Conservation (phyloP, 129 eudicot genomes). For the Artemisia tridentata region DNA sequence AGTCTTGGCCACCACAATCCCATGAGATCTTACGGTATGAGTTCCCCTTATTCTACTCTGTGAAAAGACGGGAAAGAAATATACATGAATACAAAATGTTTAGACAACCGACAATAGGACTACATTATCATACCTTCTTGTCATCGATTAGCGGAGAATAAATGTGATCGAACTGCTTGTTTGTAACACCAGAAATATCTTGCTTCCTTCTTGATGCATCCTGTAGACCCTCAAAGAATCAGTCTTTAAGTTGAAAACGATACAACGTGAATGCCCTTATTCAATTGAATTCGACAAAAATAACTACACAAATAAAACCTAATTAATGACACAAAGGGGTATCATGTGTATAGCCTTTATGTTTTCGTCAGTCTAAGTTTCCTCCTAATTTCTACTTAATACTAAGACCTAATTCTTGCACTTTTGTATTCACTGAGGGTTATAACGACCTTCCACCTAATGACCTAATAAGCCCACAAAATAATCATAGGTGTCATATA, state of each 20-base stretch:
- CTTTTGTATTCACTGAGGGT: not conserved
- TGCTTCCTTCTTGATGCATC: conserved; percentile 32
- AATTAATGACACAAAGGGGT: not conserved
- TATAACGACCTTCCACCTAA: not conserved
- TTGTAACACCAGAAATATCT: conserved; percentile 25
- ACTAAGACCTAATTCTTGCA: not conserved
- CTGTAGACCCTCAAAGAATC: conserved; percentile 26
- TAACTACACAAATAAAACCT: not conserved
- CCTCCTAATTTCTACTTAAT: too few relatives aligned
- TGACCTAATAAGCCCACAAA: conserved; percentile 8
- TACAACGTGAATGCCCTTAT: conserved; percentile 2
- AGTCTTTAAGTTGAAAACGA: conserved; percentile 3
- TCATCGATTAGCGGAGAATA: conserved; percentile 38
- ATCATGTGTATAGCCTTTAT: not conserved
- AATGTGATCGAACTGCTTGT: conserved; percentile 19
- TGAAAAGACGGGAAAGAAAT: conserved; percentile 1
- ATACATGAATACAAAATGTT: not conserved
- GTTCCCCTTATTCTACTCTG: conserved; percentile 47
- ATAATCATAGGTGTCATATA: not conserved
- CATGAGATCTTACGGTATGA: conserved; percentile 70
- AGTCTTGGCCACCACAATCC: conserved; percentile 55
- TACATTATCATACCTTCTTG: conserved; percentile 21
- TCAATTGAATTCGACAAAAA: not conserved
- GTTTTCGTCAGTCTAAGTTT: not conserved
- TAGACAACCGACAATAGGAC: not conserved